Evolutionary conservation across 306 rosid species (phyloP), one percentile per base, ranked within the genome.

Genomic region (Alnus rubra): DNA sequence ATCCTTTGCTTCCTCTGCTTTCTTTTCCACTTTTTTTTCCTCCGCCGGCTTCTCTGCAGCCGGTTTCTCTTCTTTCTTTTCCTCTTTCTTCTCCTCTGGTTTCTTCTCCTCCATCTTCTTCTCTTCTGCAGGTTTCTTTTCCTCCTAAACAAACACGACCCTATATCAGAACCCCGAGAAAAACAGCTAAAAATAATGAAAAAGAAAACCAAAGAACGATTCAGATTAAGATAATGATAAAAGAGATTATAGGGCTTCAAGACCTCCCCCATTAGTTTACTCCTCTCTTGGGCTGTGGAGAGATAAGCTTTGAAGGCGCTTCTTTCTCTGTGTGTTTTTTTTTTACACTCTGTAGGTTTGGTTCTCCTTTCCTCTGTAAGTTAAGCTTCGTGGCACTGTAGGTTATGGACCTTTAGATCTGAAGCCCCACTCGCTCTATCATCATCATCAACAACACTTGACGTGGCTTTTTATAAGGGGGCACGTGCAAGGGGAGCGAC

Each of bases 251-350:
- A 69, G 51, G 31, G 69, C 42, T 62, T 58, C 45, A 11, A 55
- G 15, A 90, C 94, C 90, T 90, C 90, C 45, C 94, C 94, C 94
- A 88, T 90, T 71, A 51, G 72, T 64, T 58, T 58, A 60, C 33
- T 58, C 39, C 16, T 72, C 54, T 51, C 53, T 37, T 73, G 73
- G 52, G 30, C 55, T 62, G 5, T 72, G 51, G 45, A 47, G 58
- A 53, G 2, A 42, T 60, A 72, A 77, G 80, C 79, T 73, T 31
- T 39, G 37, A 31, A 16, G 49, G 6, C 6, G 49, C 56, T 70
- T 1, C 74, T 53, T 13, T 31, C 68, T 33, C 18, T 19, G 35
- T 74, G 51, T 48, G 2, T 68, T 49, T 44, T 2, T 11, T 73
- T 39, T 2, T 12, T 16, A 30, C 9, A 56, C 53, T 14, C 12